Evolutionary conservation across 2,329 filamentous ascomycete species (phyloP).

Genomic region (Pyrenochaeta sp.): DNA sequence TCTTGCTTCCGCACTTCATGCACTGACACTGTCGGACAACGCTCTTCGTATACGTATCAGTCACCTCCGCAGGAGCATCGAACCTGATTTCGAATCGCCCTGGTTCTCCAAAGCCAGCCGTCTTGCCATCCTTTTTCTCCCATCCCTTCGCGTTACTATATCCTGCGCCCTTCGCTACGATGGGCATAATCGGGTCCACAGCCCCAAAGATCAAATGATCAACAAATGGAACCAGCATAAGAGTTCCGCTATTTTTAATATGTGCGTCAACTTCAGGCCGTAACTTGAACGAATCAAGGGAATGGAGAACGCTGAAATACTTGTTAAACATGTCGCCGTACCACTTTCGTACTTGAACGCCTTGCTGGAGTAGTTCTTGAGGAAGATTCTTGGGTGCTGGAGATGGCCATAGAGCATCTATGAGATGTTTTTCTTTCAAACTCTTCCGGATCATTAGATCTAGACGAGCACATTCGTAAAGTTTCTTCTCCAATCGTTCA

Average conservation of each 20-base stretch:
- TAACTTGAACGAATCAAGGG: constrained; percentile 41
- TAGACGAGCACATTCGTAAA: constrained; percentile 42
- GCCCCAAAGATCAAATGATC: constrained; percentile 45
- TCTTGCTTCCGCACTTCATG: constrained; percentile 45
- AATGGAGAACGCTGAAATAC: constrained; percentile 43
- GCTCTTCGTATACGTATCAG: constrained; percentile 42
- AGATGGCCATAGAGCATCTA: constrained; percentile 47
- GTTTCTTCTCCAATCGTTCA: constrained; percentile 47
- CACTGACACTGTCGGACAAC: constrained; percentile 46
- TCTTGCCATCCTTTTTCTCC: constrained; percentile 20
- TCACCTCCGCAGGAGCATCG: constrained; percentile 38
- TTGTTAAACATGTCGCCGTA: constrained; percentile 51
- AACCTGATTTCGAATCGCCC: constrained; percentile 46
- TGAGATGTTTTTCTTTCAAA: constrained; percentile 49
- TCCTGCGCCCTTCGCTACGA: constrained; percentile 41
- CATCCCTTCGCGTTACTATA: constrained; percentile 34
- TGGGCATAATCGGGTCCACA: constrained; percentile 46
- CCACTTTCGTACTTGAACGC: constrained; percentile 44
- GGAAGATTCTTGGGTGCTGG: constrained; percentile 37
- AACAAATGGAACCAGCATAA: constrained; percentile 46
- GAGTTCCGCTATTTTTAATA: constrained; percentile 39
- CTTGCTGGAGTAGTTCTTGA: constrained; percentile 41
- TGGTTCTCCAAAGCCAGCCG: constrained; percentile 35
- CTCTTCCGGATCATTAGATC: constrained; percentile 49
- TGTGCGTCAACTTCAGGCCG: constrained; percentile 41